phyloP scores from a whole-genome alignment of 345 rosid genomes.

The Linum usitatissimum region DNA sequence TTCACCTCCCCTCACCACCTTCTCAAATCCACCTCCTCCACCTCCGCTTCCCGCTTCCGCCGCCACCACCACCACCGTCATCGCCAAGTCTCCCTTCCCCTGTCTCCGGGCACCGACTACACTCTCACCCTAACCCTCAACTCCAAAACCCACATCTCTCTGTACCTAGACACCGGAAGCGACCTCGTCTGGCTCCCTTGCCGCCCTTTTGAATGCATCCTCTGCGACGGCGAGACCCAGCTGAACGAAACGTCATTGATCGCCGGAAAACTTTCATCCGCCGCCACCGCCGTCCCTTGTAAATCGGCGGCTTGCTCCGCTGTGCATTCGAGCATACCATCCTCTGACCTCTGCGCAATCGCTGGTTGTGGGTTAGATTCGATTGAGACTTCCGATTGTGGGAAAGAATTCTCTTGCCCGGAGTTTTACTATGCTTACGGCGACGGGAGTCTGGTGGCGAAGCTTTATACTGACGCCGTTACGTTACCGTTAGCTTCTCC shows the following conservation, averaged over 20 bases:
- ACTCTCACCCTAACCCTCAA: conserved; percentile 57
- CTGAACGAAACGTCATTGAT: conserved; percentile 15
- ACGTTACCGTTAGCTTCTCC: conserved; percentile 36
- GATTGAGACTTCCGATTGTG: conserved; percentile 66
- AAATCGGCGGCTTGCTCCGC: conserved; percentile 68
- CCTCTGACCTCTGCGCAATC: conserved; percentile 75
- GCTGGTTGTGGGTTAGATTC: conserved; percentile 68
- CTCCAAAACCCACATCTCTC: conserved; percentile 41
- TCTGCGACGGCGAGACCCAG: conserved; percentile 61
- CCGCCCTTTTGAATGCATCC: conserved; percentile 74
- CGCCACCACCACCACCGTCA: conserved; percentile 28
- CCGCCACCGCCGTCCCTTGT: conserved; percentile 45
- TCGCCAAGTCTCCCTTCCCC: conserved; percentile 66
- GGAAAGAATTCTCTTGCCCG: conserved; percentile 51
- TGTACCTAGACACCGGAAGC: conserved; percentile 90
- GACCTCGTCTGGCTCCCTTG: conserved; percentile 98
- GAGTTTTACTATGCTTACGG: conserved; percentile 86
- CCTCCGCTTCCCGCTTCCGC: conserved; percentile 65
- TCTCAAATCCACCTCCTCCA: conserved; percentile 61
- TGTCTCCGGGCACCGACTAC: conserved; percentile 83
- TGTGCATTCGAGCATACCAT: conserved; percentile 54
- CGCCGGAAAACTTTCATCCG: conserved; percentile 33
- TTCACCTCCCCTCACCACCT: conserved; percentile 59
- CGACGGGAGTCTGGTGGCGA: conserved; percentile 74
- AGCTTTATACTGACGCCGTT: conserved; percentile 45